These are phyloP conservation scores for Chloropicon primus DNA, from an alignment of 139 green algal genomes.

Conservation along the genomic window DNA sequence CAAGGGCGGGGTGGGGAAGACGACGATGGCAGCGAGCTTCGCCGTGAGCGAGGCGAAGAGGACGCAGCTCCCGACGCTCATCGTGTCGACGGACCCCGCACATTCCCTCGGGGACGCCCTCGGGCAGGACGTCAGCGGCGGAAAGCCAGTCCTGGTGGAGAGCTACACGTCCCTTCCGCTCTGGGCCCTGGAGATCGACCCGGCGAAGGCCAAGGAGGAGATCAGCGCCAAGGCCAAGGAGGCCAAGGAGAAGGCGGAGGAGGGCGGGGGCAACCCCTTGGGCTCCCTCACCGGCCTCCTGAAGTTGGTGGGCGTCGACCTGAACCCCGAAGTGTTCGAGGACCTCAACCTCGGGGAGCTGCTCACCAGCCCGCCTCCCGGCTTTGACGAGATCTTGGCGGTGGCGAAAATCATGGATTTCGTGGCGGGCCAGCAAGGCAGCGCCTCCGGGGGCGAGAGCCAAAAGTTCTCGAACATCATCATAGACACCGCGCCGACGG, in stretches of 20 bases:
- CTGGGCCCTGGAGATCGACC: conserved; percentile 80
- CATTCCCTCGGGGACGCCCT: conserved; percentile 91
- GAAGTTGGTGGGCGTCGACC: background rate
- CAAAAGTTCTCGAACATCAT: conserved; percentile 86
- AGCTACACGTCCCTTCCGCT: conserved; percentile 71
- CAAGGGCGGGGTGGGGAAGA: conserved; percentile 98
- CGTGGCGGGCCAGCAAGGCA: background rate
- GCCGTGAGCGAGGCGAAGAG: conserved; percentile 68
- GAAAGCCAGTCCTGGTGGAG: conserved; percentile 69
- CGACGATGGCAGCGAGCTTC: conserved; percentile 72
- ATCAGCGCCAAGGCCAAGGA: conserved; percentile 23
- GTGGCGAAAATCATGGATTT: background rate
- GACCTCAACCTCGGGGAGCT: conserved; percentile 92
- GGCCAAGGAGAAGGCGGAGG: conserved; percentile 40
- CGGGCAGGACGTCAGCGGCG: conserved; percentile 80
- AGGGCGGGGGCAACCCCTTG: background rate
- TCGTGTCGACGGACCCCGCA: conserved; percentile 95
- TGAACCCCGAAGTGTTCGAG: conserved; percentile 43
- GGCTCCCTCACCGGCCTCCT: background rate
- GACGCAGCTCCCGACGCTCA: conserved; percentile 72
- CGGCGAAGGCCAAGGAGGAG: conserved; percentile 45
- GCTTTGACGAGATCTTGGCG: conserved; percentile 65
- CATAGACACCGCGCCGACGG: conserved; percentile 91
- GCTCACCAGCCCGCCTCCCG: conserved; percentile 88
- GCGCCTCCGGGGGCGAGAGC: conserved; percentile 46